Evolutionary conservation across 2,329 filamentous ascomycete genomes (phyloP), one percentile per base, ranked within the genome.

Genomic region (Scedosporium boydii): DNA sequence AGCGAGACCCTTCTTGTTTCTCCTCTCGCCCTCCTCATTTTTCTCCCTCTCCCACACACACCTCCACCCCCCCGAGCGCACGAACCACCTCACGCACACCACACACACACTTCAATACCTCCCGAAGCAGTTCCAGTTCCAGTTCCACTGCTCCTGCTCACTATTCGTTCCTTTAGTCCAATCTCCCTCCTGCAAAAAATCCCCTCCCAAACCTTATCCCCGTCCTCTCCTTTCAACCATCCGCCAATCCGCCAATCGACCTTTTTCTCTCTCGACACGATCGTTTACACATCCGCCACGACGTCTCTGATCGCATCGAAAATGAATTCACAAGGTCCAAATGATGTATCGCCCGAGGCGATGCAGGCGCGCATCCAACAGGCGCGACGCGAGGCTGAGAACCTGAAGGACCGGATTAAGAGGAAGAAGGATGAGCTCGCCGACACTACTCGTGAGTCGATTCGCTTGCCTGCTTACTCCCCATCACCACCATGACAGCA

Each of bases 361-460:
- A 96, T 97, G 87, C 93, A 98, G 84, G 89, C 93, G 79, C 89
- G 89, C 78, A 93, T 95, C 71, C 89, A 91, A 73, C 88, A 90
- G 73, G 93, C 95, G 75, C 88, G 95, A 78, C 91, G 95, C 82
- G 95, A 99, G 84, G 95, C 95, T 71, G 95, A 98, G 82, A 93
- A 90, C 61, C 82, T 98, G 70, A 98, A 98, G 84, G 93, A 98
- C 77, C 89, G 91, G 78, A 98, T 98, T 86, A 98, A 97, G 88
- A 87, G 93, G 79, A 96, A 96, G 87, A 98, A 98, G 89, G 95
- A 99, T 85, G 95, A 98, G 80, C 86, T 99, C 70, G 93, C 93
- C 75, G 95, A 99, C 78, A 96, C 93, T 67, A 96, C 93, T 74
- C 88, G 95, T 99, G 87, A 86, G 93, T 84, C 23, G 53, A 62